A percentile compares a stretch with the other conserved stretches of the same genome.
phyloP scores from a whole-genome alignment of 257 asterid species.

The Solanum pennellii region DNA sequence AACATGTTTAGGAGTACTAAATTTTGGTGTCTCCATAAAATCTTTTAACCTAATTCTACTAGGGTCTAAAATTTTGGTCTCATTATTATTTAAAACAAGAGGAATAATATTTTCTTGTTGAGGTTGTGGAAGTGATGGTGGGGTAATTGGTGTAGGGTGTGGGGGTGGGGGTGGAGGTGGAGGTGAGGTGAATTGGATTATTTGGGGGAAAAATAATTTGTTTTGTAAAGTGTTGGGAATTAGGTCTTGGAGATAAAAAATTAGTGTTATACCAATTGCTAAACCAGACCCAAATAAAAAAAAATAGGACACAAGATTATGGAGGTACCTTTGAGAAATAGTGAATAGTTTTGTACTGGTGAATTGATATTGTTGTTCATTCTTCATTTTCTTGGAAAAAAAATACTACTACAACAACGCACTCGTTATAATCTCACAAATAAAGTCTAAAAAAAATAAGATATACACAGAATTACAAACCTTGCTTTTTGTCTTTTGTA shows the following conservation, averaged over 20 bases:
- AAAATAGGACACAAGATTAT: slow-evolving; percentile 30
- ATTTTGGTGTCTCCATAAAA: slow-evolving; percentile 7
- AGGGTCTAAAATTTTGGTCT: background rate
- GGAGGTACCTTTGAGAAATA: slow-evolving; percentile 19
- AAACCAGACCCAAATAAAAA: slow-evolving; percentile 58
- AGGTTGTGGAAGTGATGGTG: background rate
- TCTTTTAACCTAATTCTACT: slow-evolving; percentile 14
- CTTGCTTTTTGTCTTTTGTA: background rate
- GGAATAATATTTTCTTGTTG: background rate
- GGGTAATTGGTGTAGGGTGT: background rate
- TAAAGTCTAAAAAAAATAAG: background rate
- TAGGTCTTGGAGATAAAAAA: slow-evolving; percentile 28
- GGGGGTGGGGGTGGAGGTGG: background rate
- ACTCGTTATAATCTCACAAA: background rate
- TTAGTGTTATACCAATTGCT: slow-evolving; percentile 43
- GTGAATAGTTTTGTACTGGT: slow-evolving; percentile 8
- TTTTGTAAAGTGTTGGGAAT: slow-evolving; percentile 1
- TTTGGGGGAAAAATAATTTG: background rate
- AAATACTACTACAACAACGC: background rate
- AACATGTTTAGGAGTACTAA: slow-evolving; percentile 19
- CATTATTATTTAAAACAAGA: background rate
- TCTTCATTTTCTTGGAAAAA: background rate
- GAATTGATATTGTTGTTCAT: slow-evolving; percentile 6
- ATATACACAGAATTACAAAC: fast-evolving
- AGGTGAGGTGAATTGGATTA: background rate